Base-by-base conservation (phyloP, 2,329 filamentous ascomycete species). In the Hymenoscyphus occultus region DNA sequence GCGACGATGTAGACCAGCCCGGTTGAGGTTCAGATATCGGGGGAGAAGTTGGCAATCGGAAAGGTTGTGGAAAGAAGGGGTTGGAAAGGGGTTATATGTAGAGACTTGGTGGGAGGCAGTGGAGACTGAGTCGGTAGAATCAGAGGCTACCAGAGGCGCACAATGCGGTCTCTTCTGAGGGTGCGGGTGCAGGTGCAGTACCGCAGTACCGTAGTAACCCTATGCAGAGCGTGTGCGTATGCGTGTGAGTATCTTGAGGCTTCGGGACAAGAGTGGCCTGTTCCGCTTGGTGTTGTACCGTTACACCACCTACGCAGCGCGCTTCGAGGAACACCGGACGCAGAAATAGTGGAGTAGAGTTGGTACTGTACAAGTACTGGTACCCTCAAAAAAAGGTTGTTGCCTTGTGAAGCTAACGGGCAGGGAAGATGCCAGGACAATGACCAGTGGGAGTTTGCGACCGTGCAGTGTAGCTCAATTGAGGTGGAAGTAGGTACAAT, bases 1-100 rank as follows among this genome's bases (percentile, higher is more conserved):
- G 60, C 45, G 19, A 51, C 39, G 60, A 45, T 56, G 42, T 51
- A 57, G 62, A 63, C 31, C 32, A 51, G 59, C 59, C 40, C 19
- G 14, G 32, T 45, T 14, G 19, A 61, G 19, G 35, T 35, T 10
- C 40, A 13, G 39, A 42, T 39, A 65, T 42, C 40, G 31, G 3
- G 31, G 51, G 16, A 19, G n/a, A 45, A 57, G 13, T 16, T 45
- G 58, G 3, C 28, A 48, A 22, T 22, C 7, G 28, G 39, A 54
- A 56, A 48, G 32, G 48, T 22, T 31, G 31, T 39, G 40, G 31
- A 14, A 13, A 2, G 13, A 16, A 22, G 40, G 4, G 35, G 19
- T 28, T 28, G 57, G 19, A 40, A 39, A 13, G 32, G 54, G 35
- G 54, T 31, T 57, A 32, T 57, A 57, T 57, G 54, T 57, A 57